These are phyloP conservation scores for Prunus mume DNA, from an alignment of 306 rosid species.

Conservation along the genomic window DNA sequence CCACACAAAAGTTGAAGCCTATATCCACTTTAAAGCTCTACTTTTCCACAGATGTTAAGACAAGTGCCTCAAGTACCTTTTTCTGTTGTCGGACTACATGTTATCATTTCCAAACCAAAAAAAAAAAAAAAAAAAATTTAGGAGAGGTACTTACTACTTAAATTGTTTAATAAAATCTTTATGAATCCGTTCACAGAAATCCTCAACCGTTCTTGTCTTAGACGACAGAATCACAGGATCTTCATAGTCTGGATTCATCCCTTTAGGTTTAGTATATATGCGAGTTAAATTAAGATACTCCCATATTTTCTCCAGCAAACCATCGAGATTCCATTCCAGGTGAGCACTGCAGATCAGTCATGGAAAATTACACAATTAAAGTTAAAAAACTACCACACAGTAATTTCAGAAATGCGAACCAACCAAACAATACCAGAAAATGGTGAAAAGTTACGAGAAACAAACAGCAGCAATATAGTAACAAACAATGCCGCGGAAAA, in stretches of 20 bases:
- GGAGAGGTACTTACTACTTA: constrained; percentile 66
- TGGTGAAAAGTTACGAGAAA: not conserved
- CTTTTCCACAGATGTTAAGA: not conserved
- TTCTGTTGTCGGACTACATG: not conserved
- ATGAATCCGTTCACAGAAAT: constrained; percentile 86
- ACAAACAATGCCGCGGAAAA: not conserved
- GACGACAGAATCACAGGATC: constrained; percentile 97
- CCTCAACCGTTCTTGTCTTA: constrained; percentile 81
- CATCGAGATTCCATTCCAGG: constrained; percentile 98
- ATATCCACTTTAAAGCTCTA: not conserved
- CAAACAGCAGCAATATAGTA: not conserved
- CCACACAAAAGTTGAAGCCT: not conserved
- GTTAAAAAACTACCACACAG: not conserved
- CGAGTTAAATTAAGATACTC: constrained; percentile 91
- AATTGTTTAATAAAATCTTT: constrained; percentile 94
- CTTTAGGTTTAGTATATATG: constrained; percentile 93
- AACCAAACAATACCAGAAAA: not conserved
- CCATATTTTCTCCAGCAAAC: constrained; percentile 92
- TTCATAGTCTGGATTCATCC: constrained; percentile 99
- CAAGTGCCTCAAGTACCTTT: not conserved
- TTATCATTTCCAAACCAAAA: not conserved
- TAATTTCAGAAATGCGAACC: not conserved
- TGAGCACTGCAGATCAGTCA: constrained; percentile 68
- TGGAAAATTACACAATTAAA: constrained; percentile 18
- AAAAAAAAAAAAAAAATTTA: constrained; percentile 1